A percentile compares a stretch with the other conserved stretches of the same genome.
phyloP scores from a whole-genome alignment of 2,329 filamentous ascomycete species.

The Colletotrichum cereale region DNA sequence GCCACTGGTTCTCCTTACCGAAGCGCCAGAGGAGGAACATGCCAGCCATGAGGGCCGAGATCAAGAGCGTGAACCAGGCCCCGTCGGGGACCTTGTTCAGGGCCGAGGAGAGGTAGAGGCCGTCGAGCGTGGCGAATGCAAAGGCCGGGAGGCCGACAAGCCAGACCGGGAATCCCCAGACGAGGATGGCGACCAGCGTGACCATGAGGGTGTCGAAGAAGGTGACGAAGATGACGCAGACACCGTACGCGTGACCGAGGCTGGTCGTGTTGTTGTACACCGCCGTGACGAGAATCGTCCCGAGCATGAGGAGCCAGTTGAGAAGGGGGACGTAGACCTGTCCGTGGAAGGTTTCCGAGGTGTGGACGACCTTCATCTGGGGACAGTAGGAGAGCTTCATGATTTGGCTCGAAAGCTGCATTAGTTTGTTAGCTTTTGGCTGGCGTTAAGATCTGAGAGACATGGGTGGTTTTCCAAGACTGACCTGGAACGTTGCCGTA shows the following conservation, averaged over 20 bases:
- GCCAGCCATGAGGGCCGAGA: constrained; percentile 71
- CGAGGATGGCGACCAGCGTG: constrained; percentile 76
- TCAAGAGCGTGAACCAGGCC: constrained; percentile 81
- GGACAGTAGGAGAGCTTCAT: constrained; percentile 81
- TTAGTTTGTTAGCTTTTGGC: background rate
- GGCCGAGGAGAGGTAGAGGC: constrained; percentile 76
- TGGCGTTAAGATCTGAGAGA: too few species aligned
- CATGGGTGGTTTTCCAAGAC: background rate
- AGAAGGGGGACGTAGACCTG: constrained; percentile 82
- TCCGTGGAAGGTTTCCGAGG: constrained; percentile 76
- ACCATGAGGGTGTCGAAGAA: constrained; percentile 84
- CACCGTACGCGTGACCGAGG: constrained; percentile 81
- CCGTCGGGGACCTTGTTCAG: constrained; percentile 80
- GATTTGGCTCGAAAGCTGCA: constrained; percentile 69
- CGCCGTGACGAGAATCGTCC: constrained; percentile 79
- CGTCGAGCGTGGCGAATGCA: constrained; percentile 75
- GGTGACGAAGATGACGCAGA: constrained; percentile 84
- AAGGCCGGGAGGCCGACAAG: constrained; percentile 74
- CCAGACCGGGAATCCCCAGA: constrained; percentile 74
- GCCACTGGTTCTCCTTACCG: constrained; percentile 84
- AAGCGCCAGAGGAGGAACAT: constrained; percentile 83
- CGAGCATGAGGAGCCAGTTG: constrained; percentile 83
- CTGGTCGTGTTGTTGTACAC: constrained; percentile 80
- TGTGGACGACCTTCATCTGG: constrained; percentile 80
- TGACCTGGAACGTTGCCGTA: constrained; percentile 77